phyloP scores from a whole-genome alignment of 768 basidiomycete genomes.

The Russula emetica region DNA sequence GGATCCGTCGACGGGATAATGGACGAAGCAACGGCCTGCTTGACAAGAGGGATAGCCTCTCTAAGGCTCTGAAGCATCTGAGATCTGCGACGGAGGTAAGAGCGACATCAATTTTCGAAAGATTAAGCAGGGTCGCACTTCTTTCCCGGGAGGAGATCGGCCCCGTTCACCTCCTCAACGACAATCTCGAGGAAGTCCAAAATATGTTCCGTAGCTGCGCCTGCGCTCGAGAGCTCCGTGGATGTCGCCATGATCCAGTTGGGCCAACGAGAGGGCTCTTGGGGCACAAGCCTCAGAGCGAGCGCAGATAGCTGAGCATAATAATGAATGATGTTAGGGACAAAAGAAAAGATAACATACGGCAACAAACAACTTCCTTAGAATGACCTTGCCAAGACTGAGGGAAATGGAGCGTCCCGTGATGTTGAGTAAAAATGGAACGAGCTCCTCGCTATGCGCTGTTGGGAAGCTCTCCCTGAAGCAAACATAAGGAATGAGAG shows the following conservation, averaged over 20 bases:
- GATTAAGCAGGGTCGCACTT: conserved; percentile 49
- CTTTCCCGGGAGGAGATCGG: conserved; percentile 68
- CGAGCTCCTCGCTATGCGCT: conserved; percentile 53
- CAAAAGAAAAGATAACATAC: conserved; percentile 43
- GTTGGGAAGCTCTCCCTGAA: conserved; percentile 72
- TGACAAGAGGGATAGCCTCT: conserved; percentile 66
- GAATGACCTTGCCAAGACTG: conserved; percentile 61
- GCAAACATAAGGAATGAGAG: background rate
- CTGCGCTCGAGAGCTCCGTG: conserved; percentile 54
- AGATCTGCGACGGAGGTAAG: conserved; percentile 39
- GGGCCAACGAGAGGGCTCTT: conserved; percentile 59
- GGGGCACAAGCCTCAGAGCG: conserved; percentile 64
- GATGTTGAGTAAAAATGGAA: conserved; percentile 64
- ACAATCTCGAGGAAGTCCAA: conserved; percentile 79
- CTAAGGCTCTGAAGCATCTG: conserved; percentile 62
- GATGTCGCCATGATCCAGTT: conserved; percentile 71
- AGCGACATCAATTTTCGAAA: conserved; percentile 7
- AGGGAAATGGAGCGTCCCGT: conserved; percentile 60
- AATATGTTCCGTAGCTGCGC: conserved; percentile 54
- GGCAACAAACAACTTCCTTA: conserved; percentile 84
- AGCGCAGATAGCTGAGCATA: conserved; percentile 38
- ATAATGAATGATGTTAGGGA: conserved; percentile 11
- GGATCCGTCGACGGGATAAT: conserved; percentile 41
- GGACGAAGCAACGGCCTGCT: conserved; percentile 59
- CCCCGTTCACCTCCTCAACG: conserved; percentile 74